Conservation (phyloP, 225 moss, liverwort and hornwort genomes). For the Pseudoscleropodium purum region DNA sequence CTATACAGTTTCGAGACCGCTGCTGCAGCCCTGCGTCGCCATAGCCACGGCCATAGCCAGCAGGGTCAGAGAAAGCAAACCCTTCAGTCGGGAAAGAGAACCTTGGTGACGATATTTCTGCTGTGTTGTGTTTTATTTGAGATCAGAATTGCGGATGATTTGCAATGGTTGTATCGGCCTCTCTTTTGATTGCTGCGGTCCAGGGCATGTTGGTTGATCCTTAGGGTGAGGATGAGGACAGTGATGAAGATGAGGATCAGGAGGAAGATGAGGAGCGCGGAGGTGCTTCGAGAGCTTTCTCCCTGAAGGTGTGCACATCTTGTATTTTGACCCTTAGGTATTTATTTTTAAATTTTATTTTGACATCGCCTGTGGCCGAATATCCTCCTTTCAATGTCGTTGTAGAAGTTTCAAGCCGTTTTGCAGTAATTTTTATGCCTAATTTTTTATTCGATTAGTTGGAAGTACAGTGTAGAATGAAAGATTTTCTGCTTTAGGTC, state of each 20-base stretch:
- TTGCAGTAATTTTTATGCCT: background rate
- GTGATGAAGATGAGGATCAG: background rate
- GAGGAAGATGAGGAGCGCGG: background rate
- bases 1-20: constrained; percentile 1
- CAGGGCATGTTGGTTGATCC: background rate
- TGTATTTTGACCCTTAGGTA: background rate
- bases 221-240: background rate
- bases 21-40: background rate
- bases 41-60: background rate
- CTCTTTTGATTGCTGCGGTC: background rate
- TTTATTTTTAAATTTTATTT: background rate
- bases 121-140: background rate
- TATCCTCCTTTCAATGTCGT: background rate
- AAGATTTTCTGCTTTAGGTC: background rate
- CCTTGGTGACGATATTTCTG: background rate
- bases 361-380: background rate
- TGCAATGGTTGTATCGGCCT: background rate
- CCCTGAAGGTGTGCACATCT: background rate
- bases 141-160: background rate
- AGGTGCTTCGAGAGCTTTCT: background rate
- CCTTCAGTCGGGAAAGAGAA: no score
- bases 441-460: background rate
- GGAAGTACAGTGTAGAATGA: background rate
- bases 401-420: background rate
- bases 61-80: background rate